Base-by-base conservation (phyloP, 495 filamentous ascomycete genomes). In the Podospora pseudocomata region DNA sequence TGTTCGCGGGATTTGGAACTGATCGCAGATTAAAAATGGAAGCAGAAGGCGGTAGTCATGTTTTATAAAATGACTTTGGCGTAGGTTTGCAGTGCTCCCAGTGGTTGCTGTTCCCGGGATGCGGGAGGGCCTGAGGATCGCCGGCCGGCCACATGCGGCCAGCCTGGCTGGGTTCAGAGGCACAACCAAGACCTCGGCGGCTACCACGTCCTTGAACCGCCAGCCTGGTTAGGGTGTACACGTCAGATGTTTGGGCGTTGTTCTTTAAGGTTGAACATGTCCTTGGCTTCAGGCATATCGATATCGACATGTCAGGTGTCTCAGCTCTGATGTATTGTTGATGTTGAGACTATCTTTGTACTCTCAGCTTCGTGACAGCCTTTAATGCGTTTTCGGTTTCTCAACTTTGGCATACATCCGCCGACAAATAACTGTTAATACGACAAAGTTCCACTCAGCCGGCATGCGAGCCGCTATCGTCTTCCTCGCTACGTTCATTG, bases 111-210 rank as follows among this genome's bases (percentile, higher is more conserved):
- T 58, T 19, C 18, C 55, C 13, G 55, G 5, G 0, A n/a, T 20
- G n/a, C 55, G n/a, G 39, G 39, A 49, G 39, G 55, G 55, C 55
- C 55, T 20, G 55, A 58, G 55, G 55, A 58, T 58, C 55, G n/a
- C 55, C 13, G 55, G 55, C 55, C 55, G 18, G n/a, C 55, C 55
- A 58, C 3, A 20, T 58, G n/a, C 23, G n/a, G 55, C 55, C 23
- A 58, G 23, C 23, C 55, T 3, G 18, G 15, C 39, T 49, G 39
- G 39, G 2, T 49, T 49, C 13, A 49, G 15, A 49, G 39, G 39
- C 39, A 2, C 39, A 13, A 49, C 39, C 39, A 49, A 49, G 15
- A 16, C 2, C 39, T 49, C 39, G 39, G 39, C 39, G 39, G 39
- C 39, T 49, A 49, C 39, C 18, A 49, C 9, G 39, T 11, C 13